Evolutionary conservation across 805 yeast species (phyloP).

Genomic region (Wickerhamiella parazyma): DNA sequence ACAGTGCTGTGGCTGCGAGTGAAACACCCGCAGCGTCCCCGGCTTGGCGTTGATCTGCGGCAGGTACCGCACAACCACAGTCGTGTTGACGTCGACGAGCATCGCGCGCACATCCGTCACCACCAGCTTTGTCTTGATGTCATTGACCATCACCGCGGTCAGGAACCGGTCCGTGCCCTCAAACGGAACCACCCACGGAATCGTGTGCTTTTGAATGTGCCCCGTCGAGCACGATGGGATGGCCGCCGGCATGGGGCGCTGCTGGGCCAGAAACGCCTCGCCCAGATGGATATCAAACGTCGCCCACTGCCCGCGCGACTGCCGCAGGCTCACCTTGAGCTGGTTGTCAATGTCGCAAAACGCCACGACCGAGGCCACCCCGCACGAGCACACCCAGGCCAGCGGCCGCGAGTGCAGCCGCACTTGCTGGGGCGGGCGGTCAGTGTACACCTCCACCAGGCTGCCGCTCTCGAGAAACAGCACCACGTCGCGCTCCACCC

Average conservation of each 20-base stretch:
- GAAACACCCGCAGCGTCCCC: constrained; percentile 52
- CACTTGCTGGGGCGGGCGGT: constrained; percentile 1
- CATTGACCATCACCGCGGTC: constrained; percentile 17
- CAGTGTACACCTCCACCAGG: constrained; percentile 7
- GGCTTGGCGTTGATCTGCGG: constrained; percentile 49
- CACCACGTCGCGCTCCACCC: not conserved
- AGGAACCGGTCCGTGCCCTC: constrained; percentile 1
- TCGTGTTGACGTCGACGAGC: constrained; percentile 64
- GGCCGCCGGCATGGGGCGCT: not conserved
- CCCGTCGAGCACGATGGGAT: not conserved
- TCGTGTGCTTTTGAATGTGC: not conserved
- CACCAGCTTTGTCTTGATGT: constrained; percentile 19
- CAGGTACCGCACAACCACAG: constrained; percentile 50
- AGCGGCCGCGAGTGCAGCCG: not conserved
- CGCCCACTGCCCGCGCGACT: not conserved
- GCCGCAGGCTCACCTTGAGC: not conserved
- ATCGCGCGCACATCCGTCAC: constrained; percentile 14
- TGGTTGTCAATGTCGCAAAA: constrained; percentile 1
- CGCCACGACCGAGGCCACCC: not conserved
- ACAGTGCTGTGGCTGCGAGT: constrained; percentile 79
- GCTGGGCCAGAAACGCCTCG: not conserved
- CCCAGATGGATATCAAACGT: not conserved
- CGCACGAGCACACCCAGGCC: not conserved
- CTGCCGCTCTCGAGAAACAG: constrained; percentile 1
- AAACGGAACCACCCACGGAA: constrained; percentile 8